Conservation (phyloP, 1,284 basidiomycete genomes). For the Cryptococcus maquisensis region DNA sequence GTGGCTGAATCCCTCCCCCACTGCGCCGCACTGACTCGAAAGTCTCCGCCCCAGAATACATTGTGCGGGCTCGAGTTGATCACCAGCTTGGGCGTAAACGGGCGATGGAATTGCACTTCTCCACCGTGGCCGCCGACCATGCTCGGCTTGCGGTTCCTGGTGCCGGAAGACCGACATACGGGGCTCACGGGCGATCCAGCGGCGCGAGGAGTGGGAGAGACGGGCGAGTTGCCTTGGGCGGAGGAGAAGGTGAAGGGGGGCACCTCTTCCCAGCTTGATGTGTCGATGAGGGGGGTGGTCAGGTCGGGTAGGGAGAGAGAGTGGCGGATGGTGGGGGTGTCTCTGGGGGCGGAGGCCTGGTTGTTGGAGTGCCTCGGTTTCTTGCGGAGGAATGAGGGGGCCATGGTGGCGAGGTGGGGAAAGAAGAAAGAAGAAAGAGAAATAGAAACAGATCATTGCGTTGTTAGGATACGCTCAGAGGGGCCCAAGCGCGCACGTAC, state of each 20-base stretch:
- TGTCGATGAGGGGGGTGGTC: slow-evolving; percentile 36
- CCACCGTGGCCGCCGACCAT: slow-evolving; percentile 1
- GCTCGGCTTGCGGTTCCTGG: slow-evolving; percentile 6
- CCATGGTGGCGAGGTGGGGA: neutral
- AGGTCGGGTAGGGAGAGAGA: slow-evolving; percentile 38
- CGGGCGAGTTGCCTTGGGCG: neutral
- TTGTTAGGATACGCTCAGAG: neutral
- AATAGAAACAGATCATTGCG: neutral
- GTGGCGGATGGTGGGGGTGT: slow-evolving; percentile 30
- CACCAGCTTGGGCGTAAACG: slow-evolving; percentile 28
- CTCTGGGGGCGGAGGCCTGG: slow-evolving; percentile 18
- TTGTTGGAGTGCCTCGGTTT: slow-evolving; percentile 3
- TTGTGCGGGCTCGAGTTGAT: neutral
- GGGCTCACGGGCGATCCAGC: neutral
- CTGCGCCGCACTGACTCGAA: neutral
- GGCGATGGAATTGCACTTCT: slow-evolving; percentile 33
- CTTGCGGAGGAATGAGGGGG: slow-evolving; percentile 12
- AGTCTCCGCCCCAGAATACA: neutral
- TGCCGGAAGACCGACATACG: neutral
- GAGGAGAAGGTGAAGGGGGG: slow-evolving; percentile 9
- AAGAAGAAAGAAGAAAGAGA: neutral
- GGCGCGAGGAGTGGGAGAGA: neutral
- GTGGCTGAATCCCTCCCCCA: neutral
- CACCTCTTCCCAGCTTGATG: slow-evolving; percentile 28
- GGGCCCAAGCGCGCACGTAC: neutral